Evolutionary conservation across 345 rosid genomes (phyloP), one percentile per base, ranked within the genome.

Genomic region (Trapa bicornis): DNA sequence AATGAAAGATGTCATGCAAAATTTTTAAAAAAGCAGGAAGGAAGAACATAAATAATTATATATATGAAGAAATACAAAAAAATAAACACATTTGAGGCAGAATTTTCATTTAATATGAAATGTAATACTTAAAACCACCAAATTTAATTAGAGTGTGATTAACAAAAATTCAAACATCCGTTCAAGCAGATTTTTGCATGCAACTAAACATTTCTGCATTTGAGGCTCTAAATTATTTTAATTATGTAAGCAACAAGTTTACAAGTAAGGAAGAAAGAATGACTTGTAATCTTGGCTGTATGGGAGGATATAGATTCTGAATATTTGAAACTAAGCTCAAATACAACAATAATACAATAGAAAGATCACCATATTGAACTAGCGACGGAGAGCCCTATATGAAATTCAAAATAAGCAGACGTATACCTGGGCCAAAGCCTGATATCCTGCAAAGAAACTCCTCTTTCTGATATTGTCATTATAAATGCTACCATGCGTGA

Each of bases 401-500:
- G 2, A 58, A 11, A 13, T 32, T 58, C 16, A 10, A 32, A 35
- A n/a, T 32, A 32, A 56, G 16, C 57, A 65, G 13, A 50, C 74
- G 63, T 53, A 37, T 82, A 95, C 99, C 98, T 89, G 99, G 75
- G 98, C 99, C 87, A 95, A 79, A 56, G 96, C 94, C 82, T 95
- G 98, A 79, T 95, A 95, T 47, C 97, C 98, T 54, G 99, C 99
- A 77, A 91, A 89, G 83, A 95, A 95, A 69, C 93, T 67, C 53
- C 75, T 87, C 80, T 80, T 95, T 71, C 85, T 84, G 70, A 85
- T 82, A 77, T 73, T 83, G 72, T 94, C 97, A 72, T 80, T 86
- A 65, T 87, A 78, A 56, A 69, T 75, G 68, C 75, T 80, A 62
- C 80, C 91, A 70, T 77, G 83, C 54, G 88, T 80, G 74, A 86